phyloP scores from a whole-genome alignment of 257 asterid species.

The Paraleonurus japonicus region DNA sequence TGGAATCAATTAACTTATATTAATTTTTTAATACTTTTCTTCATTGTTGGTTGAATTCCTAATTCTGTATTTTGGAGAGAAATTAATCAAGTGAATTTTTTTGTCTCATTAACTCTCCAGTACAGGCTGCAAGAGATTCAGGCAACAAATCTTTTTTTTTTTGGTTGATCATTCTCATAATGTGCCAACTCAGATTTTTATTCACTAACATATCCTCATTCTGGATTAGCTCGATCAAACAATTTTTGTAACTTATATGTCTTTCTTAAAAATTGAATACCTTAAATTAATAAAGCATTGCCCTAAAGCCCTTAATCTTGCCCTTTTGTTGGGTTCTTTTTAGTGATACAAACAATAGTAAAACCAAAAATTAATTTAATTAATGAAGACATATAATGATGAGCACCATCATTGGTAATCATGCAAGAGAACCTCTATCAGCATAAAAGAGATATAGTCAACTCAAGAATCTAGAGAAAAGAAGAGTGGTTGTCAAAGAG shows the following conservation, averaged over 20 bases:
- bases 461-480: conserved; percentile 19
- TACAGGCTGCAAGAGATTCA: too few relatives aligned
- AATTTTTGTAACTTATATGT: not conserved
- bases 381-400: conserved; percentile 12
- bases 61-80: too few relatives aligned
- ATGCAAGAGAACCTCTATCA: conserved; percentile 21
- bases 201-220: not conserved
- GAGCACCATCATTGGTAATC: conserved; percentile 28
- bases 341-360: not conserved
- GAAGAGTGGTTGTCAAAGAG: conserved; percentile 7
- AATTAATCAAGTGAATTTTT: too few relatives aligned
- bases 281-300: not conserved
- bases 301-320: not conserved
- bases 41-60: too few relatives aligned
- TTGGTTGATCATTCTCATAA: too few relatives aligned
- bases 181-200: not conserved
- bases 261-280: not conserved
- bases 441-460: conserved; percentile 21
- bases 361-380: not conserved
- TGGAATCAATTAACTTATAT: too few relatives aligned
- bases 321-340: not conserved
- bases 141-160: too few relatives aligned
- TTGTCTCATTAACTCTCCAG: too few relatives aligned
- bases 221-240: not conserved
- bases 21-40: too few relatives aligned